phyloP scores from a whole-genome alignment of 331 rosid genomes.

The Erythrophleum ivorense region DNA sequence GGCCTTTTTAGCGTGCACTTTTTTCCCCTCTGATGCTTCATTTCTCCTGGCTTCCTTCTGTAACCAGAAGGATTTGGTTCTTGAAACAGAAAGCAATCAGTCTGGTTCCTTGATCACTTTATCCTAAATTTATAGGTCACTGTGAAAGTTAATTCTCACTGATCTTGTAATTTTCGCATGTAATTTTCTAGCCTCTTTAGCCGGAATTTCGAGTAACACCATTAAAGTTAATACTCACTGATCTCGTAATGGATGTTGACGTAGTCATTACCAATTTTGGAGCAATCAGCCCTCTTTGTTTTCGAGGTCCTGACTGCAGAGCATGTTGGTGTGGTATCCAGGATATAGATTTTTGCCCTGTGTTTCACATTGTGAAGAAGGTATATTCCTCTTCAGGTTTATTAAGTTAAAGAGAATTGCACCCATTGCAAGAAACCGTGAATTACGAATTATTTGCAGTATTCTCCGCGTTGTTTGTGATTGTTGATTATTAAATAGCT shows the following conservation, averaged over 20 bases:
- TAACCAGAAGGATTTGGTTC: neutral
- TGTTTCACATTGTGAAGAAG: neutral
- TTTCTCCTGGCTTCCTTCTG: neutral
- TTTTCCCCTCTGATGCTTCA: neutral
- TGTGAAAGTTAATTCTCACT: neutral
- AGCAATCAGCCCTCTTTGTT: too few relatives aligned
- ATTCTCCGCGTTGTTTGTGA: neutral
- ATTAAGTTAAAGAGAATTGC: neutral
- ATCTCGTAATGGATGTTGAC: neutral
- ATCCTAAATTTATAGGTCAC: neutral
- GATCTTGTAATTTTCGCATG: neutral
- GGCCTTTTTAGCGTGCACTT: neutral
- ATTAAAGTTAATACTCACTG: neutral
- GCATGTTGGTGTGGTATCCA: too few relatives aligned
- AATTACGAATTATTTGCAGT: neutral
- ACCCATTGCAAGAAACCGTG: neutral
- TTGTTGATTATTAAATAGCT: neutral
- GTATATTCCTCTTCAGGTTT: neutral
- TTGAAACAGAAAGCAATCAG: neutral
- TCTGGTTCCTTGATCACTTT: neutral
- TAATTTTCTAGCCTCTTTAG: neutral
- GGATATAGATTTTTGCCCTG: too few relatives aligned
- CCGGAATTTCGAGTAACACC: slow-evolving; percentile 2
- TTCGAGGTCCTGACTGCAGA: too few relatives aligned
- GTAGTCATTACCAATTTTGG: too few relatives aligned